Evolutionary conservation across 129 eudicot species (phyloP), one percentile per base, ranked within the genome.

Genomic region (Chrysanthemum seticuspe): DNA sequence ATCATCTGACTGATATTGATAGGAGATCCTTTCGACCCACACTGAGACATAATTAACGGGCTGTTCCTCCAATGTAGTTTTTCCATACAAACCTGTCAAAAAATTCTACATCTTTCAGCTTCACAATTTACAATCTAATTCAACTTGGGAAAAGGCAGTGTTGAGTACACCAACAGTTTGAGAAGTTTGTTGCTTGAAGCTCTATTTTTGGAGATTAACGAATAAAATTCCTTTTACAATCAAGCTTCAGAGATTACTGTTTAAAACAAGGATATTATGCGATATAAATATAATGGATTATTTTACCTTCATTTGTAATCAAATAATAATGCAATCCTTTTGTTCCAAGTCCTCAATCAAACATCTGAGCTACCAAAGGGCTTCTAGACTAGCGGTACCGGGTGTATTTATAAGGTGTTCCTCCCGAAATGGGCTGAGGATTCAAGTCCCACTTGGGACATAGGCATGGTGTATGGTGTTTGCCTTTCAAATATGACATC

Each of bases 1-100:
- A 95, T 80, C 99, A 95, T 95, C 85, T 95, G 99, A 74, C 99
- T 88, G 3, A 95, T 95, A 76, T 95, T 95, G 77, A 90, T 95
- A 19, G 94, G 96, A 15, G 99, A 95, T 67, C 99, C 99, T 84
- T 95, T 95, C 55, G 99, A 95, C 74, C 99, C 99, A 83, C 99
- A 95, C 64, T 90, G 96, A 53, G 99, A 90, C 99, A 95, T 95
- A 63, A 95, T 95, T 62, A 95, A 79, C 18, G 99, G 97, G 81
- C 97, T 90, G 58, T 95, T 95, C 80, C 96, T 85, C 97, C 97
- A 90, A 74, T 90, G 87, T 66, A 95, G 84, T 73, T 74, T 80
- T 62, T 74, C 74, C 99, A 88, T 90, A 71, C 99, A 95, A 50
- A 82, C 95, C 96, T 92, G 61, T 53, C 25, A 60, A 51, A 50